phyloP scores from a whole-genome alignment of 176 grass and related monocot species.

The Zea mays region DNA sequence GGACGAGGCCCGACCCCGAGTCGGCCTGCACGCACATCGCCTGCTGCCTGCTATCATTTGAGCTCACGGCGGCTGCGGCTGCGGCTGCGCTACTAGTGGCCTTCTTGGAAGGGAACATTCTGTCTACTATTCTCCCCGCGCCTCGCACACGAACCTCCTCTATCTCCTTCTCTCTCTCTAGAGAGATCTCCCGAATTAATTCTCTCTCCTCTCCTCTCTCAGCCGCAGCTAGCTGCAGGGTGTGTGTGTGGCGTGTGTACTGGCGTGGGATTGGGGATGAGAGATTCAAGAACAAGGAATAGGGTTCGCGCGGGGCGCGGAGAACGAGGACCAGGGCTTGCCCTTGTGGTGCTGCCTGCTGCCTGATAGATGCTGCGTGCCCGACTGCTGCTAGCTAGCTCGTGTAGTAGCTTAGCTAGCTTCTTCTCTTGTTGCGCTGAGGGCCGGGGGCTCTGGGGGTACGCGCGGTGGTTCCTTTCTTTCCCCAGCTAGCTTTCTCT shows the following conservation, averaged over 20 bases:
- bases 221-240: not conserved
- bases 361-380: not conserved
- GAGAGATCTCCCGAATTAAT: constrained; percentile 59
- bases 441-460: not conserved
- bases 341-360: constrained; percentile 16
- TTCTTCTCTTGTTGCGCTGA: not conserved
- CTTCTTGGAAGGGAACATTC: constrained; percentile 98
- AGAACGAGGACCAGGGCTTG: constrained; percentile 36
- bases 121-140: constrained; percentile 33
- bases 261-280: constrained; percentile 54
- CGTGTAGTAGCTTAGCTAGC: not conserved
- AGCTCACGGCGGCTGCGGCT: constrained; percentile 50
- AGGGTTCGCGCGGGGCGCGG: constrained; percentile 60
- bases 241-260: not conserved
- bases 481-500: constrained; percentile 30
- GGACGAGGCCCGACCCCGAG: constrained; percentile 85
- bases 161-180: not conserved
- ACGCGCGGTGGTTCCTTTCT: not conserved
- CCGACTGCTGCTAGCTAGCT: not conserved
- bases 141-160: not conserved
- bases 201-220: constrained; percentile 52
- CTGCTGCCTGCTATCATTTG: constrained; percentile 44
- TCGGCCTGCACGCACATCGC: constrained; percentile 66
- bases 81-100: constrained; percentile 32
- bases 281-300: constrained; percentile 99